A percentile compares a stretch with the other conserved stretches of the same genome.
Evolutionary conservation across 192 early-diverging fungal species (phyloP).

Genomic region (Coemansia reversa): DNA sequence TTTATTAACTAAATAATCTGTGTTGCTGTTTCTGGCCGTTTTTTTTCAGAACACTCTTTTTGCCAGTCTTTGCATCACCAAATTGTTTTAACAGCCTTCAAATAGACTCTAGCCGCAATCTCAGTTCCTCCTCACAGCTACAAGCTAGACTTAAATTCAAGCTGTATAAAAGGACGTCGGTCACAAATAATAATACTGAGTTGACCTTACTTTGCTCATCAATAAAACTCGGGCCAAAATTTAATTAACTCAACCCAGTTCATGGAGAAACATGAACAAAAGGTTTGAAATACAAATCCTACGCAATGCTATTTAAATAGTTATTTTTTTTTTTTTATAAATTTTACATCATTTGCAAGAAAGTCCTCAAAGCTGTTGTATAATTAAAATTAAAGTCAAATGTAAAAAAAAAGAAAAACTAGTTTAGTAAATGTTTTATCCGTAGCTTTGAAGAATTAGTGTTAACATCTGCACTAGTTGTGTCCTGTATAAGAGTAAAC

Average conservation of each 20-base stretch:
- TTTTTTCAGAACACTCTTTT: too few species aligned
- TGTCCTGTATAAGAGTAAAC: constrained; percentile 5
- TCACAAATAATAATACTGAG: too few species aligned
- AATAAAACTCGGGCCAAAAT: constrained; percentile 4
- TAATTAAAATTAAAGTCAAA: too few species aligned
- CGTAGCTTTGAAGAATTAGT: constrained; percentile 22
- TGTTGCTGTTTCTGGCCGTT: too few species aligned
- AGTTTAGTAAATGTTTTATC: constrained; percentile 41
- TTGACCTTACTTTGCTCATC: constrained; percentile 13
- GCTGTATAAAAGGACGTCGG: too few species aligned
- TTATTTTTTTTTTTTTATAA: neutral
- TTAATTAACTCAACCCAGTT: neutral
- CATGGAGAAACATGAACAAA: neutral
- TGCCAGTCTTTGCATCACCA: too few species aligned
- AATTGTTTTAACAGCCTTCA: too few species aligned
- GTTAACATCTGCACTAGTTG: neutral
- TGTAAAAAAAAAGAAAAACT: constrained; percentile 1
- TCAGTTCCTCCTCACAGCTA: too few species aligned
- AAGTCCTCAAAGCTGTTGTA: too few species aligned
- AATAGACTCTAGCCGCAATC: neutral
- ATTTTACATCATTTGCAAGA: neutral
- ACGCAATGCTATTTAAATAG: constrained; percentile 22
- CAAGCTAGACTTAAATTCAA: too few species aligned
- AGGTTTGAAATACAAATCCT: constrained; percentile 26
- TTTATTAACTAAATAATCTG: too few species aligned